phyloP scores from a whole-genome alignment of 345 rosid species.

The Pistacia vera region DNA sequence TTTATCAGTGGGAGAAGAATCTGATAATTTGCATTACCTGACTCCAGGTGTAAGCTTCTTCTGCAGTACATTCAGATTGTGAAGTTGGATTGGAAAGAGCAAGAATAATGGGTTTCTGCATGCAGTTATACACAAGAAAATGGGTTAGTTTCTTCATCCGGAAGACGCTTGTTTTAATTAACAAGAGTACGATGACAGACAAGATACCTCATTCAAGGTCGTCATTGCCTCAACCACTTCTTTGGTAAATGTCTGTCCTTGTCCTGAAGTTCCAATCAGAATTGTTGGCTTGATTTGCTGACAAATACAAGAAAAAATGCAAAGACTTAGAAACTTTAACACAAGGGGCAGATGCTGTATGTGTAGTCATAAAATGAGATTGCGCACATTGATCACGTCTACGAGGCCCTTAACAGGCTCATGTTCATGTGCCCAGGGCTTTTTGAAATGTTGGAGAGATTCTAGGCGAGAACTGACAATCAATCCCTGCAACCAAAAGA shows the following conservation, averaged over 20 bases:
- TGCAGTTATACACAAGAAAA: constrained; percentile 1
- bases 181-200: not conserved
- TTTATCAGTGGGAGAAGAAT: not conserved
- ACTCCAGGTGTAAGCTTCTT: constrained; percentile 91
- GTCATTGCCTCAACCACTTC: constrained; percentile 93
- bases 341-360: not conserved
- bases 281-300: constrained; percentile 93
- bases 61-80: constrained; percentile 97
- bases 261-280: constrained; percentile 94
- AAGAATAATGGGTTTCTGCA: constrained; percentile 89
- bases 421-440: constrained; percentile 96
- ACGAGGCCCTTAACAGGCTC: constrained; percentile 67
- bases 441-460: constrained; percentile 92
- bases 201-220: constrained; percentile 66
- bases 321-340: constrained; percentile 9
- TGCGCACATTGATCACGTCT: constrained; percentile 69
- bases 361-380: constrained; percentile 8
- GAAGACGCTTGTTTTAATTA: not conserved
- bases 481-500: constrained; percentile 62
- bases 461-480: constrained; percentile 82
- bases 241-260: constrained; percentile 83
- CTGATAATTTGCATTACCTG: constrained; percentile 48
- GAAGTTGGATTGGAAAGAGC: constrained; percentile 97
- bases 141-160: constrained; percentile 7
- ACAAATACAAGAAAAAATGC: constrained; percentile 12